A percentile compares a stretch with the other conserved stretches of the same genome.
Conservation (phyloP, 208 protist genomes). For the Lotmaria passim region DNA sequence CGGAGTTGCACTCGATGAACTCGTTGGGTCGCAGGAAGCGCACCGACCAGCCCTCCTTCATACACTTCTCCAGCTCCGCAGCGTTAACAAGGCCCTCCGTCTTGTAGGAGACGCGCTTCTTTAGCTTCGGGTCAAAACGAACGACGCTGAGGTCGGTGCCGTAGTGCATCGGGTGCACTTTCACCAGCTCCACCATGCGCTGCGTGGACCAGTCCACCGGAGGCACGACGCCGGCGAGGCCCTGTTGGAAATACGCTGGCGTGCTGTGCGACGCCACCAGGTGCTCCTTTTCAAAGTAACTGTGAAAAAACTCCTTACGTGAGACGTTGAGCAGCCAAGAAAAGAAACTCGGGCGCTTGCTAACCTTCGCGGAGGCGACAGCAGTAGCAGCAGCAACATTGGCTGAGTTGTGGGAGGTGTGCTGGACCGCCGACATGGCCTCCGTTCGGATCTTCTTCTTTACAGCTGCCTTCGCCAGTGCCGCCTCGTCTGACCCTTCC, state of each 20-base stretch:
- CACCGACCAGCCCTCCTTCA: conserved; percentile 80
- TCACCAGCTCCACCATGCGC: conserved; percentile 48
- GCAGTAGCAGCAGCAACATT: too few relatives aligned
- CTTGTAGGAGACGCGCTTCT: conserved; percentile 52
- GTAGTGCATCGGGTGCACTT: conserved; percentile 37
- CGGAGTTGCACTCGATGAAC: conserved; percentile 61
- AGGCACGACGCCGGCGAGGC: conserved; percentile 31
- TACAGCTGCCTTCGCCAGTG: background rate
- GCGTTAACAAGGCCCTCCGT: conserved; percentile 29
- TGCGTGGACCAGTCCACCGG: conserved; percentile 62
- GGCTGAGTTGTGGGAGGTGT: background rate
- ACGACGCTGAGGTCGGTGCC: conserved; percentile 60
- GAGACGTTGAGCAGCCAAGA: conserved; percentile 58
- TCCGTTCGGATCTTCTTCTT: conserved; percentile 13
- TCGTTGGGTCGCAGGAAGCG: conserved; percentile 88
- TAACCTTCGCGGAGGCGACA: background rate
- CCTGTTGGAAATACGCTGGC: conserved; percentile 47
- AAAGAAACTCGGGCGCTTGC: conserved; percentile 40
- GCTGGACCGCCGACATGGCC: background rate
- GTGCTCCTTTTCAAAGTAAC: conserved; percentile 84
- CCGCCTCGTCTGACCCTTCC: background rate
- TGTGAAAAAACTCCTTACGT: conserved; percentile 64
- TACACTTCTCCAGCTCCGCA: conserved; percentile 51
- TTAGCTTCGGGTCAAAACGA: conserved; percentile 48
- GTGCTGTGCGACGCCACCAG: conserved; percentile 47